These are phyloP conservation scores for Sindora glabra DNA, from an alignment of 306 rosid species.

Conservation along the genomic window DNA sequence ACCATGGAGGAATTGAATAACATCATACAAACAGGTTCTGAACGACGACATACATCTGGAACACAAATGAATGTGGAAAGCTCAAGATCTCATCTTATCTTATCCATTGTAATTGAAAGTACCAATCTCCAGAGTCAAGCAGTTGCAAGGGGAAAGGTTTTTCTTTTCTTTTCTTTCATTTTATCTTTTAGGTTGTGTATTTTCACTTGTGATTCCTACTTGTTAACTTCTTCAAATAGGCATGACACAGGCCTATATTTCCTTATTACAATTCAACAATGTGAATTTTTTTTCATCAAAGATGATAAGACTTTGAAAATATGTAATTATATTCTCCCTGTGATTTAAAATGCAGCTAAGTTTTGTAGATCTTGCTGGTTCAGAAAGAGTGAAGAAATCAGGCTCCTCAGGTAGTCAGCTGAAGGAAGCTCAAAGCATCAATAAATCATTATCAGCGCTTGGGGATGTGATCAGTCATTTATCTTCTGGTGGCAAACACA, in stretches of 20 bases:
- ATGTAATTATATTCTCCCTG: background rate
- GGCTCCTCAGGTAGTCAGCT: constrained; percentile 84
- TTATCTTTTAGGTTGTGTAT: too few relatives aligned
- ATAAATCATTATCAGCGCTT: constrained; percentile 91
- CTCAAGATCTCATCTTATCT: constrained; percentile 85
- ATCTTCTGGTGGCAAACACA: constrained; percentile 80
- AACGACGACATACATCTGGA: constrained; percentile 67
- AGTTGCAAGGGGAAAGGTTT: constrained; percentile 77
- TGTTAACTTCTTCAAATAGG: too few relatives aligned
- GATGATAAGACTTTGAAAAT: background rate
- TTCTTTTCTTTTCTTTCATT: background rate
- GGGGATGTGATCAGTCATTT: constrained; percentile 92
- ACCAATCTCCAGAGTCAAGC: constrained; percentile 91
- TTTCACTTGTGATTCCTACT: too few relatives aligned
- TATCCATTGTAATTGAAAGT: constrained; percentile 78
- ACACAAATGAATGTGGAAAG: constrained; percentile 94
- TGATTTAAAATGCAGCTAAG: constrained; percentile 52
- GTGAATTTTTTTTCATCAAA: background rate
- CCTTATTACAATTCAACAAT: background rate
- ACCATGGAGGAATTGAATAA: constrained; percentile 57
- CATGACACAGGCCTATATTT: background rate
- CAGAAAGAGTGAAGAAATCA: constrained; percentile 87
- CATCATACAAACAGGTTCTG: constrained; percentile 75
- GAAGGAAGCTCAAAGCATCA: constrained; percentile 97
- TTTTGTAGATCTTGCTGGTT: constrained; percentile 98